phyloP scores from a whole-genome alignment of 345 rosid species.

The Rhodomyrtus tomentosa region DNA sequence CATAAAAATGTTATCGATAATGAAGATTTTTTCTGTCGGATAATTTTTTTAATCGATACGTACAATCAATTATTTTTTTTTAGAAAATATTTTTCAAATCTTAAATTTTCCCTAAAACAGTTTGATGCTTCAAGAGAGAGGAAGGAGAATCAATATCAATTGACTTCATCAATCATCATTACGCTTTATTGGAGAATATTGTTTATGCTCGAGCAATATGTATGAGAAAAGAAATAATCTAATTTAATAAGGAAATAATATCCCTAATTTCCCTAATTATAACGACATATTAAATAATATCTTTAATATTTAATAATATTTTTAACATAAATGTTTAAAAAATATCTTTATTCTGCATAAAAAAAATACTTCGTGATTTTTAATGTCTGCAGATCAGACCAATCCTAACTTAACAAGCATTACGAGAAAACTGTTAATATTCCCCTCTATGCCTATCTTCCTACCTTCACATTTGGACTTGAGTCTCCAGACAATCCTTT shows the following conservation, averaged over 20 bases:
- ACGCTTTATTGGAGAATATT: neutral
- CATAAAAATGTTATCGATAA: too few relatives aligned
- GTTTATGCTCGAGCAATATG: neutral
- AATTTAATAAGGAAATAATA: neutral
- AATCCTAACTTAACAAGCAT: neutral
- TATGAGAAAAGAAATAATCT: neutral
- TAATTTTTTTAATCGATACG: too few relatives aligned
- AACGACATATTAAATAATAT: too few relatives aligned
- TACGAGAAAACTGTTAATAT: neutral
- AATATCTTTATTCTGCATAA: neutral
- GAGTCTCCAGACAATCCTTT: neutral
- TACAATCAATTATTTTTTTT: too few relatives aligned
- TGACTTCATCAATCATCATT: neutral
- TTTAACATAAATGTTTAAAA: too few relatives aligned
- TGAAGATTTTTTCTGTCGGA: too few relatives aligned
- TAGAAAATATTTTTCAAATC: too few relatives aligned
- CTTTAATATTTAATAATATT: too few relatives aligned
- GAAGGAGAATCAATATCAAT: neutral
- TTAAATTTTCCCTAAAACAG: too few relatives aligned
- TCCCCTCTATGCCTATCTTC: neutral
- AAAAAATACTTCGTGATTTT: neutral
- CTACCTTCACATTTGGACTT: neutral
- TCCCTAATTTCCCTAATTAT: too few relatives aligned
- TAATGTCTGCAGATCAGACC: neutral
- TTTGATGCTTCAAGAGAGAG: neutral